Percentiles rank a stretch among this genome's conserved stretches.
Conservation (phyloP, 1,284 basidiomycete genomes). For the Stereum hirsutum region DNA sequence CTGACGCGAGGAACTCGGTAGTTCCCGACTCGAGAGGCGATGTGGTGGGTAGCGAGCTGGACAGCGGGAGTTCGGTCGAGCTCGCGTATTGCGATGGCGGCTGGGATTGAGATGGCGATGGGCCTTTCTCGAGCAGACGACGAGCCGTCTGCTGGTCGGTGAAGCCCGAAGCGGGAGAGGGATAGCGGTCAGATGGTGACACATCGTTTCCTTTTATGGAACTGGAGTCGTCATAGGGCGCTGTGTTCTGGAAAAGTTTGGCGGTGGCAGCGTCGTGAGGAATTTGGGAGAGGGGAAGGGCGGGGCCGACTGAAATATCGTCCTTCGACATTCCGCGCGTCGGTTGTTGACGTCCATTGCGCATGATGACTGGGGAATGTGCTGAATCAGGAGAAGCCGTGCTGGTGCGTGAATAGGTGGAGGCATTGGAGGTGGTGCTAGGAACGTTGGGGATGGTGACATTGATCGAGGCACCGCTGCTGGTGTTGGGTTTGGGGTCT, state of each 20-base stretch:
- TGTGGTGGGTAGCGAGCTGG: slow-evolving; percentile 40
- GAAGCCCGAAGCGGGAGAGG: slow-evolving; percentile 8
- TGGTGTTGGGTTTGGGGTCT: slow-evolving; percentile 7
- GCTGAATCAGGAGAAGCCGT: slow-evolving; percentile 29
- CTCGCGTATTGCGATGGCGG: slow-evolving; percentile 12
- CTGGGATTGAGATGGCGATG: no score
- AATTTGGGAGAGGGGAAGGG: slow-evolving; percentile 53
- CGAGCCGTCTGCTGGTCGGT: slow-evolving; percentile 29
- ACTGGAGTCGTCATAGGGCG: slow-evolving; percentile 26
- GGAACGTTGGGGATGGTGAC: slow-evolving; percentile 11
- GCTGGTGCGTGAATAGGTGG: slow-evolving; percentile 55
- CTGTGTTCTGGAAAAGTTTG: slow-evolving; percentile 48
- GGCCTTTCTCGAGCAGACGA: slow-evolving; percentile 32
- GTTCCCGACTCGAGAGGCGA: slow-evolving; percentile 35
- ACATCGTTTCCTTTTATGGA: slow-evolving; percentile 31
- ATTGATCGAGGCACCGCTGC: slow-evolving; percentile 8
- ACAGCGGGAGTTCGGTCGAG: slow-evolving; percentile 43
- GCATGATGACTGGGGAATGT: slow-evolving; percentile 23
- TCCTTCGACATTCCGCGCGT: slow-evolving; percentile 46
- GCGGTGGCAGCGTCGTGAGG: slow-evolving; percentile 44
- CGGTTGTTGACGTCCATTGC: slow-evolving; percentile 18
- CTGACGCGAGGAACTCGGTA: slow-evolving; percentile 24
- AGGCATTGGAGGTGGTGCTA: slow-evolving; percentile 10
- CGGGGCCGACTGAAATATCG: slow-evolving; percentile 47
- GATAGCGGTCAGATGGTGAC: slow-evolving; percentile 5